Percentiles rank a stretch among this genome's conserved stretches.
Conservation (phyloP, 306 rosid species). For the Pachyrhizus erosus region DNA sequence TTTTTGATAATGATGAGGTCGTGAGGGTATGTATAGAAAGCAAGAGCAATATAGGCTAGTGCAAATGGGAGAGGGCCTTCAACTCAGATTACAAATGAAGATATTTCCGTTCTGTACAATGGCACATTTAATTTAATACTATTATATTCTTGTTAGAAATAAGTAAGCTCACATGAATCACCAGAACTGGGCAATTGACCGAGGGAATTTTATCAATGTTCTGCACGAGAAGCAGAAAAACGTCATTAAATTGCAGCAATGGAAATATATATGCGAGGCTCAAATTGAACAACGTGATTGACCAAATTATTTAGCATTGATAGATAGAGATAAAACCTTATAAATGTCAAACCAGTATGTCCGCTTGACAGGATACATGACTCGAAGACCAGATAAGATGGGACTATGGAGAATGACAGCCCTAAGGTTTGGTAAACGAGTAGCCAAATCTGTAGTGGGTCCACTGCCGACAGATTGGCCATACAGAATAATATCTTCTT, state of each 20-base stretch:
- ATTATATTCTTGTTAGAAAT: constrained; percentile 21
- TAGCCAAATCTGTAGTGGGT: constrained; percentile 91
- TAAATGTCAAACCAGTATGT: constrained; percentile 98
- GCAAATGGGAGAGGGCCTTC: not conserved
- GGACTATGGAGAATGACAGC: constrained; percentile 98
- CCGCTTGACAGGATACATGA: constrained; percentile 96
- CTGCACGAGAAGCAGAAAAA: constrained; percentile 59
- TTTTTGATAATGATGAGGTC: not conserved
- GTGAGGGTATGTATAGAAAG: not conserved
- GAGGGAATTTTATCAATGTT: constrained; percentile 88
- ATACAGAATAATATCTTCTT: constrained; percentile 91
- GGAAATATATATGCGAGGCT: not conserved
- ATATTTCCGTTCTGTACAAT: not conserved
- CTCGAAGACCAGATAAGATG: constrained; percentile 91
- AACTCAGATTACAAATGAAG: not conserved
- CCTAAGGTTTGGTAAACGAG: constrained; percentile 75
- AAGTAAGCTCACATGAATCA: constrained; percentile 87
- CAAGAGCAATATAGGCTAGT: not conserved
- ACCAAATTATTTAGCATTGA: not conserved
- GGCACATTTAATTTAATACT: not conserved
- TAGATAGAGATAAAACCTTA: constrained; percentile 62
- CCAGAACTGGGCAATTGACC: constrained; percentile 85
- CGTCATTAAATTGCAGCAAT: constrained; percentile 23
- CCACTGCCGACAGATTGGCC: constrained; percentile 99
- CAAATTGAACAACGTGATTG: constrained; percentile 6